Evolutionary conservation across 768 basidiomycete genomes (phyloP).

Genomic region (Zangia roseola): DNA sequence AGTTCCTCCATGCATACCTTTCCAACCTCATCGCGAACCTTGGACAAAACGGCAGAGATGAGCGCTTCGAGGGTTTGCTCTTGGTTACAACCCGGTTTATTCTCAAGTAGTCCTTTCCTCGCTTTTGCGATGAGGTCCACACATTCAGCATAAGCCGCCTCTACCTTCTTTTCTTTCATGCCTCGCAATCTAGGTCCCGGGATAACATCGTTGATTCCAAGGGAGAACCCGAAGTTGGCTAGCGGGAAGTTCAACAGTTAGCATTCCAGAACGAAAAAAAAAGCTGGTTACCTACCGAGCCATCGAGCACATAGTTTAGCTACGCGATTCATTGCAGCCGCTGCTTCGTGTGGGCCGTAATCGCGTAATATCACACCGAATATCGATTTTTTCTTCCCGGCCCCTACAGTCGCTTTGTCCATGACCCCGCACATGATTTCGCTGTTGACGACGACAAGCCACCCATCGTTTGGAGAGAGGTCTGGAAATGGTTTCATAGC

Average conservation of each 20-base stretch:
- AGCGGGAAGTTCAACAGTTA: constrained; percentile 8
- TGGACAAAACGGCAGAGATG: constrained; percentile 90
- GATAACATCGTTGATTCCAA: constrained; percentile 98
- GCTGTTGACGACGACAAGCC: constrained; percentile 94
- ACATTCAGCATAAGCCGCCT: constrained; percentile 86
- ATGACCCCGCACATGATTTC: constrained; percentile 99
- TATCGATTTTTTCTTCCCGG: constrained; percentile 99
- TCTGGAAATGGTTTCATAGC: constrained; percentile 70
- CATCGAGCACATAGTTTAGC: constrained; percentile 96
- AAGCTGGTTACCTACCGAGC: constrained; percentile 78
- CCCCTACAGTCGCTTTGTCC: constrained; percentile 97
- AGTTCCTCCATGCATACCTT: constrained; percentile 98
- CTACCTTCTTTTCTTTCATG: constrained; percentile 84
- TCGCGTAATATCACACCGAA: constrained; percentile 98
- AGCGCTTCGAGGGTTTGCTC: constrained; percentile 97
- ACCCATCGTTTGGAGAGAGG: constrained; percentile 95
- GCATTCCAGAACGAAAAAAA: neutral
- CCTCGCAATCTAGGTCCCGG: constrained; percentile 81
- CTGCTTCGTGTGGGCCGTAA: constrained; percentile 93
- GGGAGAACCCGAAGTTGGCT: constrained; percentile 97
- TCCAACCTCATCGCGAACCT: constrained; percentile 94
- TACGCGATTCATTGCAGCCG: constrained; percentile 91
- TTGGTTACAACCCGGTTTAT: constrained; percentile 96
- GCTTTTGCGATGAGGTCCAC: constrained; percentile 84
- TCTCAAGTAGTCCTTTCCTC: constrained; percentile 88